A percentile compares a stretch with the other conserved stretches of the same genome.
These are phyloP conservation scores for Brassica cretica DNA, from an alignment of 345 rosid species.

Conservation along the genomic window DNA sequence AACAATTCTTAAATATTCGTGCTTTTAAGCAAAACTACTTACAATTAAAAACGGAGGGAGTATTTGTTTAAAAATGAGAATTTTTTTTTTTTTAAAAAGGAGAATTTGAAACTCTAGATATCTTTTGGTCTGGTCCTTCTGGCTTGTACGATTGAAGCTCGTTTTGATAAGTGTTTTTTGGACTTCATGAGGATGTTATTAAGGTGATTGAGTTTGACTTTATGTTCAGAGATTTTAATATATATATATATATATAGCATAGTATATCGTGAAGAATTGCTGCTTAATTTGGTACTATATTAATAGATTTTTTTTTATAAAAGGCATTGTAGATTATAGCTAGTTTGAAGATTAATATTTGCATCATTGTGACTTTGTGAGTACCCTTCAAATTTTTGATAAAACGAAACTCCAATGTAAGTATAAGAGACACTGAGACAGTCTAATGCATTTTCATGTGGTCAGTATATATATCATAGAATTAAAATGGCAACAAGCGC, in stretches of 20 bases:
- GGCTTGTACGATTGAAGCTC: not conserved
- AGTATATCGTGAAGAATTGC: not conserved
- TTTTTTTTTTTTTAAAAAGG: too few species aligned
- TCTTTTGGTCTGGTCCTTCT: not conserved
- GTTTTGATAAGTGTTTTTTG: not conserved
- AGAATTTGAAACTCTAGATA: not conserved
- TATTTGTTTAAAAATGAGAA: too few species aligned
- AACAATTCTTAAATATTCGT: too few species aligned
- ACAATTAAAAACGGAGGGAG: too few species aligned
- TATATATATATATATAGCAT: not conserved
- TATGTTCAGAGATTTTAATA: not conserved
- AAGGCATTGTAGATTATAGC: not conserved
- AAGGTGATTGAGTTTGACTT: not conserved
- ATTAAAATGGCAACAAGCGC: slow-evolving; percentile 41
- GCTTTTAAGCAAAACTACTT: too few species aligned
- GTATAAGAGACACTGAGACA: too few species aligned
- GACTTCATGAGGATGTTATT: not conserved
- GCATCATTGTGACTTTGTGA: not conserved
- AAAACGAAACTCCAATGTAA: not conserved
- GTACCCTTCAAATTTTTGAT: not conserved
- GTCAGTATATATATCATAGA: too few species aligned
- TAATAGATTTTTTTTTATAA: too few species aligned
- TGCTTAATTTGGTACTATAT: not conserved
- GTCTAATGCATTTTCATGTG: too few species aligned
- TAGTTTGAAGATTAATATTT: not conserved